These are phyloP conservation scores for Metroxylon sagu DNA, from an alignment of 176 grass and related monocot species.

Conservation along the genomic window DNA sequence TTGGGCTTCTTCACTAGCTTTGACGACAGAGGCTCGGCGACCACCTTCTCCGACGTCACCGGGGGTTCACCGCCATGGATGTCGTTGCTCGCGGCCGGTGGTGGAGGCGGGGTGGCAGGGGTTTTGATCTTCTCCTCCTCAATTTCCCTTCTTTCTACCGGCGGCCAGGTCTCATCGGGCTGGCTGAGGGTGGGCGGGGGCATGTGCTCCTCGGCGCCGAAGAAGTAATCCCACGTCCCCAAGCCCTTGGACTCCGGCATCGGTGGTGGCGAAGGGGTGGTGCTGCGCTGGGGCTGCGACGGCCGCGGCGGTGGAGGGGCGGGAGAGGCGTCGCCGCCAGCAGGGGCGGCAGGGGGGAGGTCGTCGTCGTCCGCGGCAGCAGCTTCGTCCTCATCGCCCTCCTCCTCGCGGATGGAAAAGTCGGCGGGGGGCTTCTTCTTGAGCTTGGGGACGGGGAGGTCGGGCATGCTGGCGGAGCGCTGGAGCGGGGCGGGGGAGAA, in stretches of 20 bases:
- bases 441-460: slow-evolving; percentile 46
- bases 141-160: no score
- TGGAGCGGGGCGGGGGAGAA: slow-evolving; percentile 36
- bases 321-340: slow-evolving; percentile 11
- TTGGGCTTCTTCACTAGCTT: slow-evolving; percentile 22
- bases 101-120: neutral
- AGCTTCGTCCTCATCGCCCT: slow-evolving; percentile 31
- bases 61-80: slow-evolving; percentile 19
- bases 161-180: slow-evolving; percentile 16
- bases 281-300: slow-evolving; percentile 30
- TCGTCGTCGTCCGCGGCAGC: slow-evolving; percentile 16
- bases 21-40: slow-evolving; percentile 21
- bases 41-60: neutral
- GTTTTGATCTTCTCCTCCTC: slow-evolving; percentile 11
- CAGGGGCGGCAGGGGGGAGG: neutral
- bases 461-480: slow-evolving; percentile 72
- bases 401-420: slow-evolving; percentile 59
- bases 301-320: slow-evolving; percentile 31
- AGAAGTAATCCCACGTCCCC: slow-evolving; percentile 57
- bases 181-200: slow-evolving; percentile 63
- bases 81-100: neutral
- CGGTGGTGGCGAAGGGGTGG: slow-evolving; percentile 16
- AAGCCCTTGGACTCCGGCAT: slow-evolving; percentile 22
- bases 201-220: slow-evolving; percentile 36
- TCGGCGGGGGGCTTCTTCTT: slow-evolving; percentile 26